Base-by-base conservation (phyloP, 2,329 filamentous ascomycete species). In the Verticillium albo-atrum region DNA sequence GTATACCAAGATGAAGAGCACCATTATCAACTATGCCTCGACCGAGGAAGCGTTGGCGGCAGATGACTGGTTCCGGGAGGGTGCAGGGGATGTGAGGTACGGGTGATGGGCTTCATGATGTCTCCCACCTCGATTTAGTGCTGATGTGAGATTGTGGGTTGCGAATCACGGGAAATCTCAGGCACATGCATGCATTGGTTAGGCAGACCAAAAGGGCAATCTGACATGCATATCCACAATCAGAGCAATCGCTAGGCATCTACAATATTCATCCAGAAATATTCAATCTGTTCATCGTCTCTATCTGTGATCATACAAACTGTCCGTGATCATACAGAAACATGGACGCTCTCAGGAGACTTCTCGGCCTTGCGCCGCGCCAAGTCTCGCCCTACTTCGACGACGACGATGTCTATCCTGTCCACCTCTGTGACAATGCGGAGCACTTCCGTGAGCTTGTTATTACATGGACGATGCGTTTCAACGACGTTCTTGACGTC, bases 41-140 rank as follows among this genome's bases (percentile, higher is more conserved):
- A 72, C 73, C 0, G 79, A 83, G 56, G 83, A 87, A 65, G 68
- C 75, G 0, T 65, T 83, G 23, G 76, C 73, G 14, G 74, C 73
- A 2, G 87, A 89, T 37, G 87, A 88, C 62, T 91, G 89, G 89
- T 91, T 91, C 69, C 77, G 80, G 55, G 86, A 88, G 58, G 82
- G 78, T 2, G 68, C 73, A 1, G 79, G 75, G 0, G 71, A 80
- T 53, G 88, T 89, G 3, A 73, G 86, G 63, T 89, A 89, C 70
- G 86, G 86, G 1, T 88, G 62, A 67, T 20, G 26, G 30, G 9
- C 9, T 9, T 32, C 30, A 32, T 14, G 30, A 32, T 14, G 30
- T 32, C 9, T 32, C 30, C 14, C 14, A 10, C 30, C 30, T 14
- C 2, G 14, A 14, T 32, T 32, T 14, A 32, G 30, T 14, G 30